Evolutionary conservation across 177 flowering plant genomes (phyloP).

Genomic region (Vitis hybrid): DNA sequence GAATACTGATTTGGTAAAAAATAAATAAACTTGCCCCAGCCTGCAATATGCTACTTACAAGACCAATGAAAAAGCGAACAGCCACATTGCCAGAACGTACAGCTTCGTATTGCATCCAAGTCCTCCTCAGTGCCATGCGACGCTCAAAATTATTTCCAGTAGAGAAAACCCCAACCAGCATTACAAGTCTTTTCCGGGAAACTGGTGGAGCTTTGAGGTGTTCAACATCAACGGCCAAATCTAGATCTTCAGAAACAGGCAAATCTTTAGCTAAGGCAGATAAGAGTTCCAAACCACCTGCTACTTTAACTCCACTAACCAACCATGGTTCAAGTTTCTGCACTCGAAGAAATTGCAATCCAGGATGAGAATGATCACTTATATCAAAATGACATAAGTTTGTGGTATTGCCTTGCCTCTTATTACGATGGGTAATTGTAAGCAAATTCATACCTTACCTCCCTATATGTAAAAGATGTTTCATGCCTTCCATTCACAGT

Average conservation of each 20-base stretch:
- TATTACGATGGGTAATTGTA: background rate
- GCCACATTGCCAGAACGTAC: constrained; percentile 83
- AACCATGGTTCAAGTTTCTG: constrained; percentile 93
- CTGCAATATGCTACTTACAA: constrained; percentile 54
- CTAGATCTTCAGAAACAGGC: constrained; percentile 73
- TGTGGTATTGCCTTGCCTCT: background rate
- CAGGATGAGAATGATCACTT: constrained; percentile 9
- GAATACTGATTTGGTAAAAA: too few species aligned
- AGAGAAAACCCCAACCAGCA: constrained; percentile 86
- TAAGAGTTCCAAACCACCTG: constrained; percentile 56
- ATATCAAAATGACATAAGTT: constrained; percentile 8
- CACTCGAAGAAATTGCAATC: constrained; percentile 24
- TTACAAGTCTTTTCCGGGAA: constrained; percentile 50
- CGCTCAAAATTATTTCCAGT: constrained; percentile 88
- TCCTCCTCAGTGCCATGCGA: constrained; percentile 87
- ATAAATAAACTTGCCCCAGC: background rate
- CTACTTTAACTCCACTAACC: constrained; percentile 55
- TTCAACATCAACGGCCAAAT: constrained; percentile 42
- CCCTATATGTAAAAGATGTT: constrained; percentile 84
- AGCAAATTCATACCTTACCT: constrained; percentile 46
- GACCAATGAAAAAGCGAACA: constrained; percentile 86
- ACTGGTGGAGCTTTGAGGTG: constrained; percentile 66
- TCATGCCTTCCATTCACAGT: constrained; percentile 93
- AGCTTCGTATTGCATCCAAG: constrained; percentile 93
- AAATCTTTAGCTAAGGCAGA: constrained; percentile 70